These are phyloP conservation scores for Emericellopsis terricola DNA, from an alignment of 495 filamentous ascomycete genomes.

Conservation along the genomic window DNA sequence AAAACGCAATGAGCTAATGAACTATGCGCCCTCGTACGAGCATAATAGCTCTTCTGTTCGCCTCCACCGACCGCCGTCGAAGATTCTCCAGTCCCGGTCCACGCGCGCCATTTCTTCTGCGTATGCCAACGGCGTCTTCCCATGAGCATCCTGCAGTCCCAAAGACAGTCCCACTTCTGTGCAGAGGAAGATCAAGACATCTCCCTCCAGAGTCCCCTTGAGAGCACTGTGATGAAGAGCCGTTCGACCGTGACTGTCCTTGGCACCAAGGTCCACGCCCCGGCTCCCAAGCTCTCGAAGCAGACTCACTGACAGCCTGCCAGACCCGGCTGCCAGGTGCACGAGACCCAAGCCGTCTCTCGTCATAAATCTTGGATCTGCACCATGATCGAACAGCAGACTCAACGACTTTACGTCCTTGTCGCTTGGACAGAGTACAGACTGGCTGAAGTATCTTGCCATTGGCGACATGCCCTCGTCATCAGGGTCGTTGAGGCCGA, in stretches of 20 bases:
- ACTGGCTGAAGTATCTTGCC: not conserved
- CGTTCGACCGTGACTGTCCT: not conserved
- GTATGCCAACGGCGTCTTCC: not conserved
- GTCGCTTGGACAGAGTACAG: not conserved
- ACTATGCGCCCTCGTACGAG: no score
- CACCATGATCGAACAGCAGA: not conserved
- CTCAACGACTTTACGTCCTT: not conserved
- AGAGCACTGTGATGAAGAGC: not conserved
- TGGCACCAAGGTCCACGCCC: not conserved
- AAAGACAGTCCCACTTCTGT: not conserved
- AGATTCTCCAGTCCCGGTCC: not conserved
- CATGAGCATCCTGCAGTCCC: not conserved
- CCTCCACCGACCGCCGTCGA: not conserved
- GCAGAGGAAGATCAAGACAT: not conserved
- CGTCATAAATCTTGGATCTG: not conserved
- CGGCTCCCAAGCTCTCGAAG: not conserved
- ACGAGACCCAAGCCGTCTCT: not conserved
- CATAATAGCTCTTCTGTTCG: not conserved
- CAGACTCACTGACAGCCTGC: not conserved
- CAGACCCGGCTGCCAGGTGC: not conserved
- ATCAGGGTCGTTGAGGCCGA: not conserved
- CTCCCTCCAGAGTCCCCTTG: not conserved
- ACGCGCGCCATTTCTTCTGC: not conserved
- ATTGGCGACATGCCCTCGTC: not conserved
- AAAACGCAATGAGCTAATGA: no score